phyloP scores from a whole-genome alignment of 1,139 yeast species.

The Kodamaea derodonti region DNA sequence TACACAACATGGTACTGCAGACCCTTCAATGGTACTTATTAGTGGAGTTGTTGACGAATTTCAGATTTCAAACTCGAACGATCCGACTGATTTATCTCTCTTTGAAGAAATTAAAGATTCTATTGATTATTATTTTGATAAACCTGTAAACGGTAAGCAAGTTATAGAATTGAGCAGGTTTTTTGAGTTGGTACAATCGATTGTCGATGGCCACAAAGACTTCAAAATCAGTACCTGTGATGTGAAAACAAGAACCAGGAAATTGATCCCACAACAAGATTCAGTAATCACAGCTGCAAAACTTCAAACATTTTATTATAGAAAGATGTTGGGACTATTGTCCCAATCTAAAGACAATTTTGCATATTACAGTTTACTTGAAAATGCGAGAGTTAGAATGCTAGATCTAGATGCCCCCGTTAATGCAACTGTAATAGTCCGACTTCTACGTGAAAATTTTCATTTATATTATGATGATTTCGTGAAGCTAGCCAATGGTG shows the following conservation, averaged over 20 bases:
- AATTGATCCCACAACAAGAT: constrained; percentile 40
- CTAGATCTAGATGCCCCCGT: constrained; percentile 50
- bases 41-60: constrained; percentile 65
- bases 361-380: constrained; percentile 23
- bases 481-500: constrained; percentile 42
- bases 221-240: constrained; percentile 32
- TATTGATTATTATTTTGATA: constrained; percentile 8
- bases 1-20: neutral
- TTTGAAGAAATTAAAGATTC: constrained; percentile 21
- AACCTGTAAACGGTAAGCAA: constrained; percentile 11
- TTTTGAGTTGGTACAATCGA: constrained; percentile 13
- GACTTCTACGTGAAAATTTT: constrained; percentile 32
- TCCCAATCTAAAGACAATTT: constrained; percentile 7
- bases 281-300: constrained; percentile 49
- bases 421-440: constrained; percentile 31
- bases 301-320: constrained; percentile 56
- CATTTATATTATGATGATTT: constrained; percentile 41
- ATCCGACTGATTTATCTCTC: constrained; percentile 18
- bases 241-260: constrained; percentile 52
- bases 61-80: constrained; percentile 13
- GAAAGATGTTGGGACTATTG: constrained; percentile 16
- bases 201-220: constrained; percentile 15
- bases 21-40: constrained; percentile 35
- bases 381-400: constrained; percentile 43
- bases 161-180: constrained; percentile 22